These are phyloP conservation scores for Kuraishia molischiana DNA, from an alignment of 805 yeast genomes.

Conservation along the genomic window DNA sequence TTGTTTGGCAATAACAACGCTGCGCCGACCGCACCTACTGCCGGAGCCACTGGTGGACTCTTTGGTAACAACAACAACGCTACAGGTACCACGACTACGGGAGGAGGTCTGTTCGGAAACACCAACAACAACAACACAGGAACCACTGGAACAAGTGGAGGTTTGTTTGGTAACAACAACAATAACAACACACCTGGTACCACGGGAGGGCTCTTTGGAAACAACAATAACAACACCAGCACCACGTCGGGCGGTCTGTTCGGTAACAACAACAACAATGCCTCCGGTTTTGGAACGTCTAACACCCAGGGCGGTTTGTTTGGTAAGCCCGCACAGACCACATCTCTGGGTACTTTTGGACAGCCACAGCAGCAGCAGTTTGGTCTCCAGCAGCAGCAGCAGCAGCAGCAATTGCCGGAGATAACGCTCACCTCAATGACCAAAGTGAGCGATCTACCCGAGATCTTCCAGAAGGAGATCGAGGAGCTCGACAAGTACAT, in stretches of 20 bases:
- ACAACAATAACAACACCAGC: conserved; percentile 5
- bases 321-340: conserved; percentile 11
- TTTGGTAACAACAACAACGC: conserved; percentile 6
- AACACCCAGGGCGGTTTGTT: conserved; percentile 8
- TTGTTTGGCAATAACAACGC: conserved; percentile 22
- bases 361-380: conserved; percentile 7
- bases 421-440: conserved; percentile 55
- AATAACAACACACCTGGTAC: conserved; percentile 5
- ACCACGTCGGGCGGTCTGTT: conserved; percentile 21
- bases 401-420: conserved; percentile 31
- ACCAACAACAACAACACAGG: conserved; percentile 5
- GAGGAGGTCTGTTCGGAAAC: conserved; percentile 15
- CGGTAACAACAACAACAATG: conserved; percentile 13
- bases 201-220: conserved; percentile 20
- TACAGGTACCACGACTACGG: conserved; percentile 1
- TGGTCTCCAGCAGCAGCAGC: conserved; percentile 4
- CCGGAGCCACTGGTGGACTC: conserved; percentile 8
- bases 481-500: conserved; percentile 66
- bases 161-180: conserved; percentile 17
- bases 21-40: conserved; percentile 5
- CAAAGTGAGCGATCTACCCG: conserved; percentile 65
- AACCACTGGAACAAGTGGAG: conserved; percentile 12
- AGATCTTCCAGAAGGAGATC: conserved; percentile 55
- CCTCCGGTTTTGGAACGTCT: background rate
- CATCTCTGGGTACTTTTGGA: conserved; percentile 10